Percentiles rank a stretch among this genome's conserved stretches.
These are phyloP conservation scores for Pilasporangium apinafurcum DNA, from an alignment of 352 stramenopile genomes.

Conservation along the genomic window DNA sequence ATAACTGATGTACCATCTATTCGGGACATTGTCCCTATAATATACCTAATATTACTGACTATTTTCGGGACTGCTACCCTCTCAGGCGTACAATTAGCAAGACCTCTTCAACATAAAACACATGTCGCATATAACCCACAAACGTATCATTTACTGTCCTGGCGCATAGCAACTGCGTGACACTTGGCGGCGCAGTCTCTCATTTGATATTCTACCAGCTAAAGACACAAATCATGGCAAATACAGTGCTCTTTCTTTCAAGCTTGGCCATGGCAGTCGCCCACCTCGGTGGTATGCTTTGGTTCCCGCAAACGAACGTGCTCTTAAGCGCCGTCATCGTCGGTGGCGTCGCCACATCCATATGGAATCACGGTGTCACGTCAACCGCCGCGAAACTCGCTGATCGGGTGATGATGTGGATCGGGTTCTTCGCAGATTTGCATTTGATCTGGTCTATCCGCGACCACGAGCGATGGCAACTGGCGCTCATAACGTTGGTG, in stretches of 20 bases:
- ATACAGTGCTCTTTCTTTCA: constrained; percentile 10
- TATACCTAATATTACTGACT: no score
- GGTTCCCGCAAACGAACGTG: background rate
- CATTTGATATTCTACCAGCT: no score
- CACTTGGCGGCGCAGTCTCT: no score
- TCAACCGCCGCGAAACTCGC: constrained; percentile 1
- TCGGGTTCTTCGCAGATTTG: constrained; percentile 10
- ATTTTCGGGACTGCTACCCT: no score
- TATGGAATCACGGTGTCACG: constrained; percentile 11
- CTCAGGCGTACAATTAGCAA: no score
- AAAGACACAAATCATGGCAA: no score
- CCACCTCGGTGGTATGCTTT: background rate
- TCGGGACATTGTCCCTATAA: no score
- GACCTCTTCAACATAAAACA: no score
- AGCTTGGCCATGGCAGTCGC: constrained; percentile 6
- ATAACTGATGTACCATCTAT: no score
- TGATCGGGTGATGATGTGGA: constrained; percentile 9
- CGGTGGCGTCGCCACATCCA: constrained; percentile 6
- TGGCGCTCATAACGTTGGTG: constrained; percentile 3
- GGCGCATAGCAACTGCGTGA: no score
- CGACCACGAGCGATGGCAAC: constrained; percentile 1
- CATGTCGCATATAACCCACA: no score
- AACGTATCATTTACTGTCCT: no score
- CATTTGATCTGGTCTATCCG: constrained; percentile 2
- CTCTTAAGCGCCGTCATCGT: constrained; percentile 8